phyloP scores from a whole-genome alignment of 495 filamentous ascomycete genomes.

The Evansstolkia leycettana region DNA sequence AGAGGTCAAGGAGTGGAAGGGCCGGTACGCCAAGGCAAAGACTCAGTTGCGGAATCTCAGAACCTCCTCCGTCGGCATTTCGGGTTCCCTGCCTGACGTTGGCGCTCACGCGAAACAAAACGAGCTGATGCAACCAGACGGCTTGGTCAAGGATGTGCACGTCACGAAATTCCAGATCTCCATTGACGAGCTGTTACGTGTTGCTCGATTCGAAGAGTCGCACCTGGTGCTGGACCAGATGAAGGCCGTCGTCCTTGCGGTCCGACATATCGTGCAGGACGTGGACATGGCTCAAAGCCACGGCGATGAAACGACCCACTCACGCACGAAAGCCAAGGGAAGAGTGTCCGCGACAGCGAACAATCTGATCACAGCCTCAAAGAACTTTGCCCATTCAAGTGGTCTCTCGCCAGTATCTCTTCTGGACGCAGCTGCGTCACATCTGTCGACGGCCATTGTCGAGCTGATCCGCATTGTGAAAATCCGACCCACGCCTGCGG shows the following conservation, averaged over 20 bases:
- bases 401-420: conserved; percentile 92
- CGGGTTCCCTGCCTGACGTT: conserved; percentile 50
- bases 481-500: conserved; percentile 59
- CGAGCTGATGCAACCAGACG: conserved; percentile 57
- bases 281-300: conserved; percentile 44
- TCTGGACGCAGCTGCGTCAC: conserved; percentile 89
- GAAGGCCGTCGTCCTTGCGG: conserved; percentile 67
- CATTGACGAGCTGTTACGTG: conserved; percentile 81
- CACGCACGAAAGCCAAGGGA: conserved; percentile 54
- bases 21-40: conserved; percentile 75
- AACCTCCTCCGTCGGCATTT: conserved; percentile 62
- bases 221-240: conserved; percentile 63
- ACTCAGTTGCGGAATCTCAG: conserved; percentile 74
- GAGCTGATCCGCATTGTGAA: conserved; percentile 76
- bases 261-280: conserved; percentile 70
- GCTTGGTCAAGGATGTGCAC: conserved; percentile 78
- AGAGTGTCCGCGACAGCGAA: conserved; percentile 85
- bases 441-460: conserved; percentile 73
- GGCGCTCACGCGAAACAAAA: conserved; percentile 52
- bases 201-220: conserved; percentile 60
- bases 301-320: conserved; percentile 25
- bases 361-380: conserved; percentile 86
- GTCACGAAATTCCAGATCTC: conserved; percentile 92
- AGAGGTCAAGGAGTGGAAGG: conserved; percentile 79
- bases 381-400: conserved; percentile 68